Evolutionary conservation across 176 grass and related monocot species (phyloP), one percentile per base, ranked within the genome.

Genomic region (Eremochloa ophiuroides): DNA sequence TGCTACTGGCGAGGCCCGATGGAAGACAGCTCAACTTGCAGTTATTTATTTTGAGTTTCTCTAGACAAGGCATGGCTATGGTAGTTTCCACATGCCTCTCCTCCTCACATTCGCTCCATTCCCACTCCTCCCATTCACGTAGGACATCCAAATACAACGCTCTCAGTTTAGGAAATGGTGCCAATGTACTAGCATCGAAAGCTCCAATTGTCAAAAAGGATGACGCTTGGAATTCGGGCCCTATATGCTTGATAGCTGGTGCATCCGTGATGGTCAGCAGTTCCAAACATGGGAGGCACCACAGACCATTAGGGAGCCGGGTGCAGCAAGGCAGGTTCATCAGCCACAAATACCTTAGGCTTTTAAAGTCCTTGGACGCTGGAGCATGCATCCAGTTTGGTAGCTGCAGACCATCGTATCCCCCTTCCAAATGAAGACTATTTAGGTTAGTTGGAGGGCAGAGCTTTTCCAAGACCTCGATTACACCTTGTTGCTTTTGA

Each of bases 131-230:
- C 87, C 40, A 86, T 23, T 25, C 18, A 3, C 11, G 1, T 20
- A 86, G 5, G 3, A 6, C 44, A 3, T 0, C 0, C 16, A 73
- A 6, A 0, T 0, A 0, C 1, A 85, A 6, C 8, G 0, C 0
- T 34, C 1, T 16, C 8, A 86, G 18, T 1, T 11, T 60, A 31
- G 71, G 87, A 31, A 74, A 77, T 0, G 73, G n/a, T 28, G 42
- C 5, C n/a, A 75, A n/a, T n/a, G n/a, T n/a, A n/a, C n/a, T n/a
- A n/a, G n/a, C n/a, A n/a, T n/a, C n/a, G n/a, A n/a, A n/a, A n/a
- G n/a, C n/a, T n/a, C n/a, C n/a, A n/a, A n/a, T n/a, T n/a, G n/a
- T n/a, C n/a, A n/a, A n/a, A n/a, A n/a, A n/a, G n/a, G n/a, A n/a
- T n/a, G n/a, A n/a, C n/a, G n/a, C n/a, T n/a, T n/a, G n/a, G n/a